A percentile compares a stretch with the other conserved stretches of the same genome.
phyloP scores from a whole-genome alignment of 202 grass and related monocot species.

The Digitaria exilis region DNA sequence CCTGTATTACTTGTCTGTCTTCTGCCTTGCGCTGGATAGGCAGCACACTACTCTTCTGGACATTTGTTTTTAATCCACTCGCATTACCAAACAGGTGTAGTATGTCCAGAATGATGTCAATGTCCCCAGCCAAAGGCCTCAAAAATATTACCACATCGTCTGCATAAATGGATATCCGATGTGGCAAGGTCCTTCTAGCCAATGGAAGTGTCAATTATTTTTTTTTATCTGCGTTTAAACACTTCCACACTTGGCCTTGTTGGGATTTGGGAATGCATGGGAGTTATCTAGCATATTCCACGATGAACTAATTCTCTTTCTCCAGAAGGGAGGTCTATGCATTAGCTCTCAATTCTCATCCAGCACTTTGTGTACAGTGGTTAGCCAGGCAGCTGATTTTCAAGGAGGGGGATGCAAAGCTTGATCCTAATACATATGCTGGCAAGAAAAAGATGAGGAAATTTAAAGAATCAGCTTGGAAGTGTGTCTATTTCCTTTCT shows the following conservation, averaged over 20 bases:
- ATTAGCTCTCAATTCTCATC: constrained; percentile 31
- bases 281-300: neutral
- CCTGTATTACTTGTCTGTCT: no score
- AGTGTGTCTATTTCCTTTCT: constrained; percentile 71
- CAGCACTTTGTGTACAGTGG: constrained; percentile 45
- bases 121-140: no score
- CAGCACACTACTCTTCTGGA: no score
- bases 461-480: constrained; percentile 85
- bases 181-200: constrained; percentile 28
- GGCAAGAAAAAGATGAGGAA: constrained; percentile 69
- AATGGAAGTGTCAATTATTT: neutral
- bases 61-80: no score
- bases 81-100: no score
- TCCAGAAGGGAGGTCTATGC: neutral
- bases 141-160: no score
- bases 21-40: no score
- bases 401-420: constrained; percentile 27
- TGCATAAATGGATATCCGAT: no score
- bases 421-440: constrained; percentile 22
- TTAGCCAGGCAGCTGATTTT: constrained; percentile 55
- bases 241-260: constrained; percentile 4
- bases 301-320: neutral
- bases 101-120: no score
- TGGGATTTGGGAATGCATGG: neutral
- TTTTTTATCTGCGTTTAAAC: neutral